phyloP scores from a whole-genome alignment of 2,329 filamentous ascomycete genomes.

The Pseudomassariella vexata region DNA sequence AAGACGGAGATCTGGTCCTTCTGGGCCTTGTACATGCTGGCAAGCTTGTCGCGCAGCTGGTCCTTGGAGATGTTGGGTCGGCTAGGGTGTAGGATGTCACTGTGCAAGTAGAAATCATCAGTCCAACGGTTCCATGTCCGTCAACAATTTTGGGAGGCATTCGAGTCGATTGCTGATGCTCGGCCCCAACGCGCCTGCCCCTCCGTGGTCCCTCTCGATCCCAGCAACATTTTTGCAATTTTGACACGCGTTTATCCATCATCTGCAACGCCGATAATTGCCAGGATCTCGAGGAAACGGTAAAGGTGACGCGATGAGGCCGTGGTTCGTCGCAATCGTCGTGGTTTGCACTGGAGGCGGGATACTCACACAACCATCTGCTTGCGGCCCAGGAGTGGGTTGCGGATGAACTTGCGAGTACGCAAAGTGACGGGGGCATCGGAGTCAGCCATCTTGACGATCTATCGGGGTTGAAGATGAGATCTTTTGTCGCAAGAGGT shows the following conservation, averaged over 20 bases:
- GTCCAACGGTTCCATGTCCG: constrained; percentile 1
- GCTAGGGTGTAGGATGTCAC: constrained; percentile 99
- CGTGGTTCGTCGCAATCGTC: no score
- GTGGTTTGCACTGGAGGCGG: no score
- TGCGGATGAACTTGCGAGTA: constrained; percentile 99
- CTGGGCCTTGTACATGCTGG: constrained; percentile 94
- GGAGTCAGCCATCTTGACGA: constrained; percentile 78
- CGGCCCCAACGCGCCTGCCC: no score
- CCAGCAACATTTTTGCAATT: no score
- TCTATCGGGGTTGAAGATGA: constrained; percentile 14
- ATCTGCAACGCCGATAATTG: no score
- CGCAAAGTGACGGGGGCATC: constrained; percentile 55
- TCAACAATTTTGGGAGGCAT: no score
- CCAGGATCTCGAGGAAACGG: no score
- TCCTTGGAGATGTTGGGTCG: constrained; percentile 99
- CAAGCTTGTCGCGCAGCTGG: constrained; percentile 92
- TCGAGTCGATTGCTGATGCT: no score
- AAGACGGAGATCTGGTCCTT: constrained; percentile 98
- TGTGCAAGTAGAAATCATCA: constrained; percentile 32
- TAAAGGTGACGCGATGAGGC: no score
- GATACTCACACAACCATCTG: constrained; percentile 98
- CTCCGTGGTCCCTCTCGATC: no score
- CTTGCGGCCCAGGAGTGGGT: constrained; percentile 97
- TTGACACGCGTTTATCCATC: no score
- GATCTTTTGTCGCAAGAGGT: constrained; percentile 7